Conservation (phyloP, 164 flowering plant genomes). For the Amborella trichopoda region DNA sequence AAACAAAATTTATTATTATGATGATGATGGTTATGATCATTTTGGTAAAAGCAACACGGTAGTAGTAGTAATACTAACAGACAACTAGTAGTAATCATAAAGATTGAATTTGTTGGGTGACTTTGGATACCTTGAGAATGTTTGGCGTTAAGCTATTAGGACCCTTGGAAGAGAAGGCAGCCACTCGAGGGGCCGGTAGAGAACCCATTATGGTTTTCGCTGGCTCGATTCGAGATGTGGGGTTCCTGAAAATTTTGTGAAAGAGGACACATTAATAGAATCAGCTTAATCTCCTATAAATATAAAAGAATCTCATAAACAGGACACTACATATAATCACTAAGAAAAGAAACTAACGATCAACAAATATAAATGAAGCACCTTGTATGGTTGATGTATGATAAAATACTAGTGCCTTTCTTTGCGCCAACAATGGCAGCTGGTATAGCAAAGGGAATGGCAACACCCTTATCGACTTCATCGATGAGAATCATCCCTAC, state of each 20-base stretch:
- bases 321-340: no score
- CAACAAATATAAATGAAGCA: no score
- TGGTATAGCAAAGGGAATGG: constrained; percentile 60
- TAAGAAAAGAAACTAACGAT: no score
- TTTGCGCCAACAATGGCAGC: constrained; percentile 45
- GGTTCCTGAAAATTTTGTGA: constrained; percentile 26
- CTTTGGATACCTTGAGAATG: constrained; percentile 51
- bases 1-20: no score
- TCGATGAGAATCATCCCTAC: constrained; percentile 76
- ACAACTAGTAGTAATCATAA: no score
- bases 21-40: no score
- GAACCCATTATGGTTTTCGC: constrained; percentile 53
- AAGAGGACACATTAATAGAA: not conserved
- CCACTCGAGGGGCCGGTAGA: constrained; percentile 56
- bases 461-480: constrained; percentile 54
- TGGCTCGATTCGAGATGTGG: constrained; percentile 34
- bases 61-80: no score
- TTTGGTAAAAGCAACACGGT: no score
- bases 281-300: not conserved
- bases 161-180: constrained; percentile 75
- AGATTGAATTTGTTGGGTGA: no score
- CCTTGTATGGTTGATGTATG: constrained; percentile 53
- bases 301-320: not conserved
- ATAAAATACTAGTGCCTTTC: constrained; percentile 33
- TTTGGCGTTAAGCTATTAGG: constrained; percentile 62